Evolutionary conservation across 352 stramenopile species (phyloP), one percentile per base, ranked within the genome.

Genomic region (Elongisporangium prolatum): DNA sequence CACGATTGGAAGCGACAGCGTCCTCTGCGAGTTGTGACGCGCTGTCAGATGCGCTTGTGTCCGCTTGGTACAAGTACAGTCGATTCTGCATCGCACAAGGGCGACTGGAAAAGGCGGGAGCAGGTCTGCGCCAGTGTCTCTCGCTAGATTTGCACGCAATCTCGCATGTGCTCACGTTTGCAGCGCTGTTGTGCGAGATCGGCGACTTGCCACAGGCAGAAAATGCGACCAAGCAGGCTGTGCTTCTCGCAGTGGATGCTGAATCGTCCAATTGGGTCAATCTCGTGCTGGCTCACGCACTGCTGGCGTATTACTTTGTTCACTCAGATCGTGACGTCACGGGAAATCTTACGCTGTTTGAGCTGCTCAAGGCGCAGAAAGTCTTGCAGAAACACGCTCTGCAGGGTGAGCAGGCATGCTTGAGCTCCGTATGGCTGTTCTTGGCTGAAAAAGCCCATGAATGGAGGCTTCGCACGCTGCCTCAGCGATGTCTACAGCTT

Each of bases 11-110:
- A 21, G 14, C 34, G 56, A 20, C 17, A 60, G 21, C 61, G 60
- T 34, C 40, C 8, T 8, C 66, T 0, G 50, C 53, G 52, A 21
- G 61, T 18, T 50, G 54, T 13, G 59, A 65, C 20, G 54, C 11
- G 8, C 18, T 52, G 51, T 52, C 38, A 4, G 55, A 63, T 21
- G 63, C 61, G 3, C 59, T 85, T 0, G 64, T 64, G 24, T 54
- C 37, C 3, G 73, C 80, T 22, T 91, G 85, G 81, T 74, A 80
- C 50, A 81, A 89, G 25, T 89, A 89, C 57, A 81, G 72, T 17
- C 62, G 61, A 20, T 91, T 91, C 48, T 89, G 74, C 48, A 64
- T 88, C 48, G 57, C 58, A 0, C 71, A 73, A 21, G 52, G 68
- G 8, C 72, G 80, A 14, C 54, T 88, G 14, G 72, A 89, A 49